Percentiles rank a stretch among this genome's conserved stretches.
These are phyloP conservation scores for Corymbia calophylla DNA, from an alignment of 441 rosid genomes.

Conservation along the genomic window DNA sequence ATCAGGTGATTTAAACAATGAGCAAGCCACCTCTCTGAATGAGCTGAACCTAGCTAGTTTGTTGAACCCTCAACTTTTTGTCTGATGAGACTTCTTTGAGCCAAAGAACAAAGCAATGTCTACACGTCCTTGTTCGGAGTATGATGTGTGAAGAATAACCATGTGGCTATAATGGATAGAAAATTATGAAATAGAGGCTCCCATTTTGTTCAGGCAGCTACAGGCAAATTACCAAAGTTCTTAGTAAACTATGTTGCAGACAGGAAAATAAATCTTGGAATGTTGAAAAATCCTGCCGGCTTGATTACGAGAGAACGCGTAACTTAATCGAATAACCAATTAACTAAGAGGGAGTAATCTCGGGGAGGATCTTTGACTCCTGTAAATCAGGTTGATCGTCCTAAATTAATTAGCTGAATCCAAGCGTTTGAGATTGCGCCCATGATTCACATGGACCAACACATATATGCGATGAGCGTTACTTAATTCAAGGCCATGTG, in stretches of 20 bases:
- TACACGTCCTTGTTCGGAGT: not conserved
- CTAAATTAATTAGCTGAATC: constrained; percentile 9
- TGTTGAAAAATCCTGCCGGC: not conserved
- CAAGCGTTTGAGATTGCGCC: not conserved
- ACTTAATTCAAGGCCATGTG: not conserved
- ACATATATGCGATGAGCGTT: not conserved
- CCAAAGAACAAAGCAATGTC: not conserved
- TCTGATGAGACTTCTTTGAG: not conserved
- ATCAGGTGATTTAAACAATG: not conserved
- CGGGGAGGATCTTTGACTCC: constrained; percentile 34
- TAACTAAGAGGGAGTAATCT: constrained; percentile 11
- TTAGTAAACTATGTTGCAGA: not conserved
- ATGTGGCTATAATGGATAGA: not conserved
- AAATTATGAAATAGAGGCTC: not conserved
- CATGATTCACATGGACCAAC: not conserved
- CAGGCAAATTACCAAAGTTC: not conserved
- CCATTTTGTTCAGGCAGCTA: not conserved
- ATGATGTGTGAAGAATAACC: not conserved
- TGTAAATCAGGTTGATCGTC: not conserved
- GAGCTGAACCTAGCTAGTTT: not conserved
- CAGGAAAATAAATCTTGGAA: not conserved
- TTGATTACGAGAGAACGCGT: constrained; percentile 2
- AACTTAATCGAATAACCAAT: not conserved
- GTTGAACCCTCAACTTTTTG: not conserved
- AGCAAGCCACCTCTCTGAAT: not conserved